Evolutionary conservation across 2,329 filamentous ascomycete species (phyloP), one percentile per base, ranked within the genome.

Genomic region (Colletotrichum sp.): DNA sequence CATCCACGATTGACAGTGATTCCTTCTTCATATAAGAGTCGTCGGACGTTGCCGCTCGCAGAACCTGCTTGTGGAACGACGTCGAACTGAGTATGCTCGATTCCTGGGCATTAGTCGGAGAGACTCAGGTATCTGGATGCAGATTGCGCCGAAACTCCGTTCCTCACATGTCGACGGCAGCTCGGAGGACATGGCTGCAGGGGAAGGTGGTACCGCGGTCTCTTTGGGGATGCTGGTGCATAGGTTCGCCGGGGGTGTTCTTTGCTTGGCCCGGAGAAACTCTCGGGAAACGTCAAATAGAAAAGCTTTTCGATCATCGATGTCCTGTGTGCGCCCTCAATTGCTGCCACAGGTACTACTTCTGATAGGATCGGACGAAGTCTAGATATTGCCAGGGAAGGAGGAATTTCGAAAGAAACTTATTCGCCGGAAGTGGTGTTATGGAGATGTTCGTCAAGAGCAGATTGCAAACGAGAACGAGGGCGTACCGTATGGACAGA

Each of bases 201-300:
- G 72, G 49, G 49, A 36, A 71, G 60, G 67, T 57, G 34, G 49
- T 26, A 52, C 60, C n/a, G 12, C 18, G 8, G 24, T 26, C 59
- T 70, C 32, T 10, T 71, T 34, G 49, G 34, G 44, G 24, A 59
- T 26, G n/a, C 24, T 55, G 55, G 26, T 74, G 67, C 72, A 44
- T n/a, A 9, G 24, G 24, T 71, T 57, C 44, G 34, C 39, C 60
- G 44, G 72, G 67, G 67, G 67, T 26, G 7, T 57, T 21, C 59
- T n/a, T 13, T 26, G 36, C 59, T 71, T 74, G 59, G 66, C 60
- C 36, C 72, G 72, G 72, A 66, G 72, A 75, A 75, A 65, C 60
- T 71, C 36, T 75, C 72, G 72, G 67, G 15, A 49, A 36, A n/a
- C 34, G 16, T 34, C 36, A 26, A 52, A 36, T 34, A 28, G 39